Evolutionary conservation across 108 stramenopile genomes (phyloP).

Genomic region (Schizochytrium sp.): DNA sequence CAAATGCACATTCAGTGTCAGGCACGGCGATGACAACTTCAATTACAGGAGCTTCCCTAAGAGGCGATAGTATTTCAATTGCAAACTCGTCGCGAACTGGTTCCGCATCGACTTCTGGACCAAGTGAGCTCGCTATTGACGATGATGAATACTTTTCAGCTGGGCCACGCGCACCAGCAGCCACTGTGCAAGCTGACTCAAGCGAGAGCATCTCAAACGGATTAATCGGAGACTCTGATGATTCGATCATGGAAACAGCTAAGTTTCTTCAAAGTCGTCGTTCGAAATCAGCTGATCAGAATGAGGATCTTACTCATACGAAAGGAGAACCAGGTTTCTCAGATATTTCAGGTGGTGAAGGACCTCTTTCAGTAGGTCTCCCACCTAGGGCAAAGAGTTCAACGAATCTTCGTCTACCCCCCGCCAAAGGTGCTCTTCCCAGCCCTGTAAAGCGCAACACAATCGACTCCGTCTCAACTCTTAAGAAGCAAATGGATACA

Average conservation of each 20-base stretch:
- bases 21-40: too few species aligned
- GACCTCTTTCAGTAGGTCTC: background rate
- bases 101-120: too few species aligned
- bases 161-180: background rate
- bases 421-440: background rate
- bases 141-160: background rate
- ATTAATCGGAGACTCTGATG: background rate
- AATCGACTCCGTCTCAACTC: background rate
- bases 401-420: background rate
- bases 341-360: too few species aligned
- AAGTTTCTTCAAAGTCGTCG: conserved; percentile 1
- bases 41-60: too few species aligned
- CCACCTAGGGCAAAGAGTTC: background rate
- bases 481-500: background rate
- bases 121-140: background rate
- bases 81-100: too few species aligned
- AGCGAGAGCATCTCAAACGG: background rate
- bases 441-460: conserved; percentile 24
- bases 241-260: conserved; percentile 5
- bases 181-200: background rate
- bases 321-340: too few species aligned
- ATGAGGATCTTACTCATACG: background rate
- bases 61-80: too few species aligned
- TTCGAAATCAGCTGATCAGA: background rate
- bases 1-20: too few species aligned